Conservation (phyloP, 2,329 filamentous ascomycete genomes). For the Drechslerella coelobrocha region DNA sequence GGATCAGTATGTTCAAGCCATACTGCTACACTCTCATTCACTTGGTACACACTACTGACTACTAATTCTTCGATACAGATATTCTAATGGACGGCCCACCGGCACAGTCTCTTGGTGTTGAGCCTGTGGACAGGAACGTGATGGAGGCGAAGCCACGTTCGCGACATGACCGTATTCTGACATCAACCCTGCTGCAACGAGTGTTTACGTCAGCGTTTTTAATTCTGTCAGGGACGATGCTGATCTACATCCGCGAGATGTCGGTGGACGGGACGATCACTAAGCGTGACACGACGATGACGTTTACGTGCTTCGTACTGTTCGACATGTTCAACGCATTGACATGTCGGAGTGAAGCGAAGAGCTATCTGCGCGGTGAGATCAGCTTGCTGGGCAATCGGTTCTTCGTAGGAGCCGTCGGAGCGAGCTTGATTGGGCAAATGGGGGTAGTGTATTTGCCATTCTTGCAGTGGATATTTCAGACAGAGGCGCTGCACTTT, state of each 20-base stretch:
- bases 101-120: conserved; percentile 94
- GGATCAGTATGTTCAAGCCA: conserved; percentile 80
- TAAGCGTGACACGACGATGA: conserved; percentile 97
- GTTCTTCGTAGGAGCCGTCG: conserved; percentile 96
- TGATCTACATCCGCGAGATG: conserved; percentile 93
- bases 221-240: conserved; percentile 91
- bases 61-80: conserved; percentile 66
- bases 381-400: conserved; percentile 82
- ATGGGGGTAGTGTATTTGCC: conserved; percentile 92
- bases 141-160: conserved; percentile 89
- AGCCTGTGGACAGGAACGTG: conserved; percentile 90
- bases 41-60: not conserved
- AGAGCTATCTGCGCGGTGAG: conserved; percentile 86
- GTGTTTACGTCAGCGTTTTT: conserved; percentile 86
- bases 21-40: not conserved
- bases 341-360: conserved; percentile 87
- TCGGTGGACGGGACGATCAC: conserved; percentile 79
- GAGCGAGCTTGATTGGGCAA: conserved; percentile 83
- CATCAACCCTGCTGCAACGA: conserved; percentile 77
- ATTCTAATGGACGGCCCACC: conserved; percentile 99
- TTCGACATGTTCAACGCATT: conserved; percentile 99
- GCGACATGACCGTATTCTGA: conserved; percentile 89
- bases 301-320: conserved; percentile 96
- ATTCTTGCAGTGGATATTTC: conserved; percentile 90
- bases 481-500: conserved; percentile 83